These are phyloP conservation scores for Martensiomyces pterosporus DNA, from an alignment of 192 early-diverging fungal genomes.

Conservation along the genomic window DNA sequence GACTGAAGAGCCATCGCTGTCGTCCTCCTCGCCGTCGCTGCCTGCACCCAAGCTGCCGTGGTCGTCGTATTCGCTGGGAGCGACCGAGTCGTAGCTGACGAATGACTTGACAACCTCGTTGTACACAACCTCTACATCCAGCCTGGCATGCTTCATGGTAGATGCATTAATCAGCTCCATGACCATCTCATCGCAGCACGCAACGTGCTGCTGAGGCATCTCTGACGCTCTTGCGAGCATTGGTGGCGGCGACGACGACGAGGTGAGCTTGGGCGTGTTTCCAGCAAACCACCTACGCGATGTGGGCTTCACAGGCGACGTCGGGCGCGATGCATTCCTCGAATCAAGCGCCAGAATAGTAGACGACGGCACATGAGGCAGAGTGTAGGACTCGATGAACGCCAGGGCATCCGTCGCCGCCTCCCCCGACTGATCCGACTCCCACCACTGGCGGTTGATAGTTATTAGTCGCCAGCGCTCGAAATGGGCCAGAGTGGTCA, in stretches of 20 bases:
- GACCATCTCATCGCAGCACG: neutral
- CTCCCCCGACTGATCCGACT: slow-evolving; percentile 28
- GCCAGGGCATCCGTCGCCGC: slow-evolving; percentile 33
- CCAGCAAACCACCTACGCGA: no score
- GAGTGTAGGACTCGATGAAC: slow-evolving; percentile 37
- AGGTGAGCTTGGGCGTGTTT: no score
- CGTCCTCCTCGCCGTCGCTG: no score
- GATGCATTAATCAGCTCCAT: neutral
- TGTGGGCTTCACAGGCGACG: no score
- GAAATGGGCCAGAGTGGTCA: slow-evolving; percentile 21
- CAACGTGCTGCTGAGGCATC: neutral
- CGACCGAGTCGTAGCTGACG: no score
- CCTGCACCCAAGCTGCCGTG: no score
- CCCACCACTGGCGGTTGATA: slow-evolving; percentile 48
- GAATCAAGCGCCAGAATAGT: no score
- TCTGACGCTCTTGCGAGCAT: neutral
- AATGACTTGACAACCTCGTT: neutral
- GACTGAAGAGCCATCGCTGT: no score
- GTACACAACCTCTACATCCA: neutral
- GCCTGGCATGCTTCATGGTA: neutral
- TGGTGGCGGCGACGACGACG: no score
- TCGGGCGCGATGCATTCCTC: no score
- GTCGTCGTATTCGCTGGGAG: no score
- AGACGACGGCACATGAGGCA: no score
- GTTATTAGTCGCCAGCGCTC: slow-evolving; percentile 43